A percentile compares a stretch with the other conserved stretches of the same genome.
phyloP scores from a whole-genome alignment of 768 basidiomycete genomes.

The Pleurotus tuber-regium region DNA sequence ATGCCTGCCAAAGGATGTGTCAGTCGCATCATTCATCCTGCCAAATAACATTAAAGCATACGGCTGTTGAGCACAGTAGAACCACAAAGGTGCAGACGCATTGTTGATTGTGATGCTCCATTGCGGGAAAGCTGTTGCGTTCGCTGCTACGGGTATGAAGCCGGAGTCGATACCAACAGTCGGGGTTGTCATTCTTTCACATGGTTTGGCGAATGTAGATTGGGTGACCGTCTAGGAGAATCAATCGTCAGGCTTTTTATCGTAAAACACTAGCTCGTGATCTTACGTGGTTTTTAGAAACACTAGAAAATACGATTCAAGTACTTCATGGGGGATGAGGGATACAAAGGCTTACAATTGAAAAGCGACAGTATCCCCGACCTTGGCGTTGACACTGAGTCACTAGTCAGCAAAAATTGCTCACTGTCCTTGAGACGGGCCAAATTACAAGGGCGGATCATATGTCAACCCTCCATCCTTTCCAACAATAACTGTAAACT shows the following conservation, averaged over 20 bases:
- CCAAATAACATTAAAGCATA: no score
- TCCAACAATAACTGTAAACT: constrained; percentile 40
- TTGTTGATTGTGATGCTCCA: constrained; percentile 35
- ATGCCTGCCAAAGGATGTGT: constrained; percentile 38
- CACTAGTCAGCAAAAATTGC: neutral
- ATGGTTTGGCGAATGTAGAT: constrained; percentile 37
- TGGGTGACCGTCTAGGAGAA: constrained; percentile 34
- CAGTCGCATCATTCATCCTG: no score
- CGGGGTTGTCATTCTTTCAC: constrained; percentile 23
- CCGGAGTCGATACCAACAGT: constrained; percentile 42
- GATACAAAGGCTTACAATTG: constrained; percentile 31
- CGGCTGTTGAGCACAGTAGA: constrained; percentile 45
- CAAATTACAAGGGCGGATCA: constrained; percentile 9
- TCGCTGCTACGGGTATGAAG: constrained; percentile 36
- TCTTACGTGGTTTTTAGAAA: constrained; percentile 38
- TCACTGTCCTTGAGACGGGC: no score
- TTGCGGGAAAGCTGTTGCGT: constrained; percentile 31
- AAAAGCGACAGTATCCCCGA: constrained; percentile 44
- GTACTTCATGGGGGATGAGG: neutral
- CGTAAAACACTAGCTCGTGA: neutral
- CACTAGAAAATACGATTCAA: constrained; percentile 18
- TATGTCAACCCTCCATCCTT: constrained; percentile 20
- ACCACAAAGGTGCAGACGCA: constrained; percentile 47
- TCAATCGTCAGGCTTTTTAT: neutral
- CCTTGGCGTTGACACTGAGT: constrained; percentile 27